phyloP scores from a whole-genome alignment of 768 basidiomycete species.

The Pisolithus sp. region DNA sequence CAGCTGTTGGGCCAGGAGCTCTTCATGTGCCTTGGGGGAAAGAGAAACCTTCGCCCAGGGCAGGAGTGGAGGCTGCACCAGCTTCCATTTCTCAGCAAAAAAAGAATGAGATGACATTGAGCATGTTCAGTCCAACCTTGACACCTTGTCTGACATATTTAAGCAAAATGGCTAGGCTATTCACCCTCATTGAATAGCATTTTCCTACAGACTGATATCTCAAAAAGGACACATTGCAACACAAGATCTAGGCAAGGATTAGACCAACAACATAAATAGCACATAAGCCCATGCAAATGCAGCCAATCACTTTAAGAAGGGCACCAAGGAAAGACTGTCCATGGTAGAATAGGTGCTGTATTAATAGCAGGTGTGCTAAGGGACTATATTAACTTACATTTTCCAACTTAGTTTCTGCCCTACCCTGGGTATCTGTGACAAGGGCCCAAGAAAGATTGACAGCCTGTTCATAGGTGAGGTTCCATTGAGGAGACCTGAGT shows the following conservation, averaged over 20 bases:
- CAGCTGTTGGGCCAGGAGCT: neutral
- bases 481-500: too few species aligned
- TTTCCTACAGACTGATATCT: neutral
- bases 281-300: neutral
- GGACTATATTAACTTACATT: neutral
- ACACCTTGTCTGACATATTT: neutral
- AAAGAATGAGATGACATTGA: neutral
- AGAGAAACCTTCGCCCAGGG: neutral
- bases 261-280: neutral
- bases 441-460: conserved; percentile 1
- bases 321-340: neutral
- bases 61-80: neutral
- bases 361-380: neutral
- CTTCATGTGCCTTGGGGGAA: conserved; percentile 1
- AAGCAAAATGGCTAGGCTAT: neutral
- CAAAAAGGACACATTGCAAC: neutral
- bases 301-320: neutral
- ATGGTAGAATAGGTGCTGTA: neutral
- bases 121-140: neutral
- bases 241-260: neutral
- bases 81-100: neutral
- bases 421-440: neutral
- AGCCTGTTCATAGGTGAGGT: conserved; percentile 4
- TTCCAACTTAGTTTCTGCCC: neutral
- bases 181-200: neutral